These are phyloP conservation scores for Sugiyamaella japonica DNA, from an alignment of 1,139 yeast genomes.

Conservation along the genomic window DNA sequence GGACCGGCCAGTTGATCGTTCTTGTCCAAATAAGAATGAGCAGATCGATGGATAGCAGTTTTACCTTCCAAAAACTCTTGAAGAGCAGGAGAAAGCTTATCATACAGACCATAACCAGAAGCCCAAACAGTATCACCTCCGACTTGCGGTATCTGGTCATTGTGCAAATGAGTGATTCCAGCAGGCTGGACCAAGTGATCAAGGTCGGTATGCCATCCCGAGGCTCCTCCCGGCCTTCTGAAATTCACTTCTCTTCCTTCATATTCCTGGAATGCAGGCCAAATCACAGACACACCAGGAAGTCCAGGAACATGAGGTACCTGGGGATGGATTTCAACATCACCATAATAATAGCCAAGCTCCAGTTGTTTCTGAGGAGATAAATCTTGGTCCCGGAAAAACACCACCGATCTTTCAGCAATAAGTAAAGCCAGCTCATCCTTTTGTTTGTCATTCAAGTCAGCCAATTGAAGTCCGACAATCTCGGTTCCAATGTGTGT, in stretches of 20 bases:
- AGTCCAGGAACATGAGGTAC: conserved; percentile 46
- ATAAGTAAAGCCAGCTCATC: conserved; percentile 65
- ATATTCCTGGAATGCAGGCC: conserved; percentile 47
- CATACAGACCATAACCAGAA: conserved; percentile 53
- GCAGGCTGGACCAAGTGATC: conserved; percentile 52
- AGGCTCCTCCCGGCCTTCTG: conserved; percentile 33
- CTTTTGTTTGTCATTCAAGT: conserved; percentile 52
- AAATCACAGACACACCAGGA: conserved; percentile 53
- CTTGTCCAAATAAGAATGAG: conserved; percentile 45
- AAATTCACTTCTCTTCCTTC: conserved; percentile 25
- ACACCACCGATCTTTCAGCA: conserved; percentile 66
- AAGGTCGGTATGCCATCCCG: conserved; percentile 51
- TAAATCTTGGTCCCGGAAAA: conserved; percentile 44
- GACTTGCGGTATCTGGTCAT: conserved; percentile 47
- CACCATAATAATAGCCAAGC: conserved; percentile 49
- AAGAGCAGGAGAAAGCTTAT: conserved; percentile 51
- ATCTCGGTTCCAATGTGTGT: conserved; percentile 58
- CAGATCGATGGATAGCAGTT: conserved; percentile 49
- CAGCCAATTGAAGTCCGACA: conserved; percentile 60
- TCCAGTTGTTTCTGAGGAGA: conserved; percentile 49
- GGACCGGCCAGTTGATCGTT: conserved; percentile 49
- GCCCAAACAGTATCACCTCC: conserved; percentile 57
- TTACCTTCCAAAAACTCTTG: conserved; percentile 53
- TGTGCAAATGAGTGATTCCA: conserved; percentile 50
- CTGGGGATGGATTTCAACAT: conserved; percentile 52